Percentiles rank a stretch among this genome's conserved stretches.
Conservation (phyloP, 768 basidiomycete genomes). For the Collybia mongolica region DNA sequence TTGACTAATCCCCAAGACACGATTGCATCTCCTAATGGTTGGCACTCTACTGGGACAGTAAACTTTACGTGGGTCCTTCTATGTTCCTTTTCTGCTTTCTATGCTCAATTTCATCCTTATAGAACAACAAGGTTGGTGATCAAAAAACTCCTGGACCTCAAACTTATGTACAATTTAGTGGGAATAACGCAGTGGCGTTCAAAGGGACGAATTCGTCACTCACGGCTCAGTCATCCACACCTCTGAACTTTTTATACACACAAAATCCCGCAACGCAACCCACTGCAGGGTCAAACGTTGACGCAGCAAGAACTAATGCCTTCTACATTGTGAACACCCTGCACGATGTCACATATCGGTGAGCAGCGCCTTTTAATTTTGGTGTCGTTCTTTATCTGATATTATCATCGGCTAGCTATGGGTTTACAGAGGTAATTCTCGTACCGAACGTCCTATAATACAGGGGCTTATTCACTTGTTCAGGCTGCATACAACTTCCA, state of each 20-base stretch:
- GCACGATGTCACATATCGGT: constrained; percentile 46
- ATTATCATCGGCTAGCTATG: constrained; percentile 25
- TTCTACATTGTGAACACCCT: constrained; percentile 64
- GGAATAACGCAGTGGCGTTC: constrained; percentile 39
- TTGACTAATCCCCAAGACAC: constrained; percentile 46
- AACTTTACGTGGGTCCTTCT: constrained; percentile 14
- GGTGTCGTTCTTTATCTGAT: background rate
- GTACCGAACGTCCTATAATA: background rate
- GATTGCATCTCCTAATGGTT: constrained; percentile 46
- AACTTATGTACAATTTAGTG: constrained; percentile 14
- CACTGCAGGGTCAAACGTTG: constrained; percentile 37
- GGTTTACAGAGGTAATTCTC: constrained; percentile 47
- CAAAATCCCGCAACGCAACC: constrained; percentile 25
- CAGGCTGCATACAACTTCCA: constrained; percentile 43
- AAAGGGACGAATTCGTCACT: constrained; percentile 25
- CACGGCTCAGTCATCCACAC: constrained; percentile 35
- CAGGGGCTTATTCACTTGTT: background rate
- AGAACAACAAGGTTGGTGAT: constrained; percentile 4
- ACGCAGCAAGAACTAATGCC: constrained; percentile 52
- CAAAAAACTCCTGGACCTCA: background rate
- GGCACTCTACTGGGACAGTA: constrained; percentile 25
- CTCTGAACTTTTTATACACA: constrained; percentile 39
- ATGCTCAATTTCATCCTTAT: background rate
- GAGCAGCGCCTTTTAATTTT: constrained; percentile 11
- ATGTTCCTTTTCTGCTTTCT: background rate